Evolutionary conservation across 306 rosid species (phyloP).

Genomic region (Cucumis hystrix): DNA sequence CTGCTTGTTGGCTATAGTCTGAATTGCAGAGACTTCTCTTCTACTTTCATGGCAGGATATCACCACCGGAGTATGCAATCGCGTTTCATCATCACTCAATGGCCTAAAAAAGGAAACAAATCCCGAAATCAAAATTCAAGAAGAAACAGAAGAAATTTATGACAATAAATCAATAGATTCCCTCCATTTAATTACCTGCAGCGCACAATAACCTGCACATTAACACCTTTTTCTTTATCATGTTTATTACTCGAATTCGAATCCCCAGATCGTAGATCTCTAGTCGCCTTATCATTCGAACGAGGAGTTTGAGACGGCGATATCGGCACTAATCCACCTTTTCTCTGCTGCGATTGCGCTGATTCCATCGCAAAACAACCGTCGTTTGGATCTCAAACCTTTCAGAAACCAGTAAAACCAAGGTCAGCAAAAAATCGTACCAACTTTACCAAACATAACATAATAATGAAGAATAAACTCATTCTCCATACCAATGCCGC

Average conservation of each 20-base stretch:
- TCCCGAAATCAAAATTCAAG: slow-evolving; percentile 3
- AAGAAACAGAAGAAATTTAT: slow-evolving; percentile 7
- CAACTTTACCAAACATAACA: not conserved
- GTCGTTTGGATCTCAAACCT: slow-evolving; percentile 14
- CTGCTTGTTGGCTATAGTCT: slow-evolving; percentile 95
- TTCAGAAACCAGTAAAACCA: not conserved
- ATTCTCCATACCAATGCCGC: not conserved
- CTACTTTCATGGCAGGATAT: slow-evolving; percentile 72
- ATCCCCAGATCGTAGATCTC: slow-evolving; percentile 98
- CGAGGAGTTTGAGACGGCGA: slow-evolving; percentile 96
- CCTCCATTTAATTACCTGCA: slow-evolving; percentile 63
- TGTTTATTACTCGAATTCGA: slow-evolving; percentile 60
- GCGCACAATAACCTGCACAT: slow-evolving; percentile 93
- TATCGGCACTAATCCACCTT: slow-evolving; percentile 67
- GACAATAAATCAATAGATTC: slow-evolving; percentile 7
- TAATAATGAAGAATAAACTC: not conserved
- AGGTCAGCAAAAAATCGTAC: not conserved
- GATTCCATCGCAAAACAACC: slow-evolving; percentile 41
- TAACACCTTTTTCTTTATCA: slow-evolving; percentile 93
- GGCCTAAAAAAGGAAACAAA: slow-evolving; percentile 47
- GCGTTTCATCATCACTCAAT: slow-evolving; percentile 76
- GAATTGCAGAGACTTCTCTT: slow-evolving; percentile 77
- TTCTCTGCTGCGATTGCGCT: slow-evolving; percentile 43
- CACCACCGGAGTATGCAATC: slow-evolving; percentile 85
- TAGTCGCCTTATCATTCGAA: slow-evolving; percentile 58